These are phyloP conservation scores for Phytophthora crassamura DNA, from an alignment of 352 stramenopile genomes.

Conservation along the genomic window DNA sequence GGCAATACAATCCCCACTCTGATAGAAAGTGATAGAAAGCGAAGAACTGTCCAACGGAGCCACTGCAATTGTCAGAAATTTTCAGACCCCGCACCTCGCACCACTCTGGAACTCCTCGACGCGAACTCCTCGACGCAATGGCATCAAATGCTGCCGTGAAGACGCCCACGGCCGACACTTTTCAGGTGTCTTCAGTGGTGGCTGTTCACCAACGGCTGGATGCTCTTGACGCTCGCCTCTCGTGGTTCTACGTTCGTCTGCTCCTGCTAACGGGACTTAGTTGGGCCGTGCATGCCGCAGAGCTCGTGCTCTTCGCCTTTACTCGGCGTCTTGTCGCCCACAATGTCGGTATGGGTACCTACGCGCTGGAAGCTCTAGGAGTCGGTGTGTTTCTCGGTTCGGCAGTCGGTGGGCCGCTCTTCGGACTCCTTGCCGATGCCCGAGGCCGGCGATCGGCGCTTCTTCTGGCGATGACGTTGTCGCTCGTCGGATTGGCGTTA, in stretches of 20 bases:
- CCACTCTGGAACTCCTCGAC: too few relatives aligned
- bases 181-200: too few relatives aligned
- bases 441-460: conserved; percentile 37
- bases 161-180: too few relatives aligned
- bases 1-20: too few relatives aligned
- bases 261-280: conserved; percentile 41
- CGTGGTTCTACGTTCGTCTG: conserved; percentile 39
- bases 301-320: conserved; percentile 49
- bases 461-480: conserved; percentile 38
- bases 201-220: too few relatives aligned
- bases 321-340: conserved; percentile 30
- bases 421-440: conserved; percentile 34
- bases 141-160: too few relatives aligned
- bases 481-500: conserved; percentile 28
- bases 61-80: too few relatives aligned
- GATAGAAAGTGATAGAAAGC: too few relatives aligned
- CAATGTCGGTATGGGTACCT: conserved; percentile 31
- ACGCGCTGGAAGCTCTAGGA: conserved; percentile 35
- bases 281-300: conserved; percentile 45
- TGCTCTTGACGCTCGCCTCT: conserved; percentile 30
- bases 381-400: conserved; percentile 29
- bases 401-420: conserved; percentile 35
- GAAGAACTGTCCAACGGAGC: too few relatives aligned
- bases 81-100: too few relatives aligned
- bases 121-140: too few relatives aligned